Percentiles rank a stretch among this genome's conserved stretches.
Evolutionary conservation across 2,329 filamentous ascomycete species (phyloP).

Genomic region (Beauveria scarabaeidicola): DNA sequence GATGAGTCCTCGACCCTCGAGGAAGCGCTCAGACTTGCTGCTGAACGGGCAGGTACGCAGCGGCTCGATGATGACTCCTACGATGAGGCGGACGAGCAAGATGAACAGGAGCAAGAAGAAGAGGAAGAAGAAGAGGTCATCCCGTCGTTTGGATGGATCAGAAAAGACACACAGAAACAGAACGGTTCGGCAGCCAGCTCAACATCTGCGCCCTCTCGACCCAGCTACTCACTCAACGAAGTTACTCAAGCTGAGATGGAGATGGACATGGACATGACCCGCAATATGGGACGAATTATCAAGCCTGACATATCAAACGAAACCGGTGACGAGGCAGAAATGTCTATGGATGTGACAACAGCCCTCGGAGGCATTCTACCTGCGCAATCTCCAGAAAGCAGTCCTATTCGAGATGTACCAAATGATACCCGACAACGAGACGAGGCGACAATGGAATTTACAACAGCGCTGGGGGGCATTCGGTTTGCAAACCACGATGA

Average conservation of each 20-base stretch:
- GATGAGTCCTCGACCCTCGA: constrained; percentile 68
- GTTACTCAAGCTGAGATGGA: constrained; percentile 33
- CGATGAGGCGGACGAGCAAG: constrained; percentile 44
- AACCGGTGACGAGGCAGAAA: constrained; percentile 48
- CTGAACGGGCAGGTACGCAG: constrained; percentile 66
- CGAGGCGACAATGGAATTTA: constrained; percentile 10
- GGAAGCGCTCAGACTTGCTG: constrained; percentile 66
- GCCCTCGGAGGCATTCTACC: constrained; percentile 72
- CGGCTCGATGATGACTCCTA: constrained; percentile 41
- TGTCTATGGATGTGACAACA: constrained; percentile 91
- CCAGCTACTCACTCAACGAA: constrained; percentile 18
- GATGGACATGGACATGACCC: constrained; percentile 54
- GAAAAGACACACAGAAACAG: constrained; percentile 35
- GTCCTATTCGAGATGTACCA: neutral
- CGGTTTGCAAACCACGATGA: neutral
- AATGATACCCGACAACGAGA: neutral
- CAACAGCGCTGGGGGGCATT: constrained; percentile 10
- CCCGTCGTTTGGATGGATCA: constrained; percentile 67
- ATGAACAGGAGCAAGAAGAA: constrained; percentile 37
- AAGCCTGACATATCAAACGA: constrained; percentile 35
- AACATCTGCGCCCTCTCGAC: neutral
- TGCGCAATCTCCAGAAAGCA: constrained; percentile 18
- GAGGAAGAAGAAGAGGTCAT: constrained; percentile 60
- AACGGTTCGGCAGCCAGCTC: neutral
- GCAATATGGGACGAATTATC: constrained; percentile 46